Base-by-base conservation (phyloP, 352 stramenopile genomes). In the Globisporangium orthogonon region DNA sequence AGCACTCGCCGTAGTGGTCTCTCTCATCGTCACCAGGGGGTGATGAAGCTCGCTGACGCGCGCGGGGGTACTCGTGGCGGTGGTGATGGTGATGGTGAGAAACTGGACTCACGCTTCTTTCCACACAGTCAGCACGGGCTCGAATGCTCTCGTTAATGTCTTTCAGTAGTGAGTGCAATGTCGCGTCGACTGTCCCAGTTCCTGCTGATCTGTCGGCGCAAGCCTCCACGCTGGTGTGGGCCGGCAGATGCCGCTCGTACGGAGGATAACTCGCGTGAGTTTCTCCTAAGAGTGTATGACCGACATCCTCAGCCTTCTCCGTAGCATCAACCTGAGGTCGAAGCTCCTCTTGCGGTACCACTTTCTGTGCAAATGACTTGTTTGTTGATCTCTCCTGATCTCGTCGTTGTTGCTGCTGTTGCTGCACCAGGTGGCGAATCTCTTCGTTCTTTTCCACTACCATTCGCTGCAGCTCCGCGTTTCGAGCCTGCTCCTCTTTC, bases 391-490 rank as follows among this genome's bases (percentile, higher is more conserved):
- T 7, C 7, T 40, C 23, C 5, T 7, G 43, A 9, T 48, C 18
- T 11, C 23, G 37, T 9, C 56, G 41, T 30, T 84, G 59, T 7
- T 58, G 41, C 31, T 84, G 59, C 14, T 74, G 56, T 30, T 62
- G 60, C 30, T 70, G 55, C 10, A 63, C 73, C 44, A 88, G 64
- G 31, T 65, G 61, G 14, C 77, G 63, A 33, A 92, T 86, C 50
- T 74, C 56, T 18, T 77, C 68, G 50, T 92, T 92, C 57, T 94
- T 94, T 54, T 92, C 84, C 18, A 70, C 61, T 6, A 90, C 37
- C 1, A 94, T 55, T 18, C 67, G 63, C 52, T 76, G 65, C 0
- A 94, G 52, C 58, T 90, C 80, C 1, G 53, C 58, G 48, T 69
- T 92, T 18, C 83, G 78, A 11, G 63, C 76, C 7, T 76, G 52